Percentiles rank a stretch among this genome's conserved stretches.
phyloP scores from a whole-genome alignment of 805 yeast genomes.

The Ogataea paradorogensis region DNA sequence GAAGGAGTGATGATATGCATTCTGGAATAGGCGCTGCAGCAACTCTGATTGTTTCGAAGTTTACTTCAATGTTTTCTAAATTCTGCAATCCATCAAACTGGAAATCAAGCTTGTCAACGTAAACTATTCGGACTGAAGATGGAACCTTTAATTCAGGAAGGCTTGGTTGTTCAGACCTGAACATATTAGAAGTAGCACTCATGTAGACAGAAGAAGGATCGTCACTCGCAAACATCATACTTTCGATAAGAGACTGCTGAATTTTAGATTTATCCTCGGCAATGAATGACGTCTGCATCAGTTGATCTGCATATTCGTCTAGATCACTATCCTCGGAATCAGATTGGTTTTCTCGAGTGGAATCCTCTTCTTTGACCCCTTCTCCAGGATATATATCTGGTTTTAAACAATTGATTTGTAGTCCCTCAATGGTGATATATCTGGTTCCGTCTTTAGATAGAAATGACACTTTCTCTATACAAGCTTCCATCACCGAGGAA shows the following conservation, averaged over 20 bases:
- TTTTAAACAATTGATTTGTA: constrained; percentile 39
- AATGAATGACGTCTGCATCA: constrained; percentile 36
- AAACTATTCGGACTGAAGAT: constrained; percentile 24
- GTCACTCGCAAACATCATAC: constrained; percentile 63
- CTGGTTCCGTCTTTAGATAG: constrained; percentile 47
- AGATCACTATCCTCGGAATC: constrained; percentile 28
- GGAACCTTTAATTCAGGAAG: not conserved
- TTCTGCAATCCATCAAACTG: constrained; percentile 47
- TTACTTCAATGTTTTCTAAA: constrained; percentile 36
- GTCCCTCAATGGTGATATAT: constrained; percentile 37
- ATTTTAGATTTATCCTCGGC: constrained; percentile 31
- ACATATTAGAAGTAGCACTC: constrained; percentile 70
- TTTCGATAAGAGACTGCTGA: constrained; percentile 41
- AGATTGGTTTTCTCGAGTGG: constrained; percentile 13
- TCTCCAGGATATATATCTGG: constrained; percentile 38
- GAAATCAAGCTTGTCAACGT: constrained; percentile 37
- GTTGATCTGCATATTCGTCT: constrained; percentile 36
- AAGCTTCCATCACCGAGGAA: constrained; percentile 34
- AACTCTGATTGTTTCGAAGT: constrained; percentile 39
- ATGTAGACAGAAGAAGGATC: constrained; percentile 72
- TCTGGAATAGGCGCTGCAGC: constrained; percentile 45
- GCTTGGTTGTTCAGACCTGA: constrained; percentile 18
- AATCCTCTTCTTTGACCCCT: constrained; percentile 12
- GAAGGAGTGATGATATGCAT: constrained; percentile 35
- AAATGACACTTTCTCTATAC: constrained; percentile 33